Percentiles rank a stretch among this genome's conserved stretches.
Evolutionary conservation across 352 stramenopile genomes (phyloP).

Genomic region (Globisporangium camurandrum): DNA sequence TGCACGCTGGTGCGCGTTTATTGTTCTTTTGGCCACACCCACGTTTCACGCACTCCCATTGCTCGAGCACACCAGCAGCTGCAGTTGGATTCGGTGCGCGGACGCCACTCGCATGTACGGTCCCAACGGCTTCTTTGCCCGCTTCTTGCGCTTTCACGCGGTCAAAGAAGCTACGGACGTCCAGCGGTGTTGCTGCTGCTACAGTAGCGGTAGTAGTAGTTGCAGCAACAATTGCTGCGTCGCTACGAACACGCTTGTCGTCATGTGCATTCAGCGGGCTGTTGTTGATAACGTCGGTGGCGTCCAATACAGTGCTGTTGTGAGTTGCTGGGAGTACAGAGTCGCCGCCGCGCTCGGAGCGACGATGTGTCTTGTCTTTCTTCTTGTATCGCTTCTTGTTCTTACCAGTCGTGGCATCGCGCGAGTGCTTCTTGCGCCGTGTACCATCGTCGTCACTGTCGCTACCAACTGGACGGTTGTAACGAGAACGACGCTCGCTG

Average conservation of each 20-base stretch:
- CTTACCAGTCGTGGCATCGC: background rate
- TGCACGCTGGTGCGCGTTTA: conserved; percentile 51
- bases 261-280: background rate
- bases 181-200: conserved; percentile 6
- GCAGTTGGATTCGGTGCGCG: conserved; percentile 20
- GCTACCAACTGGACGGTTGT: background rate
- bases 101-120: conserved; percentile 43
- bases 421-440: background rate
- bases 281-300: no score
- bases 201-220: background rate
- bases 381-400: background rate
- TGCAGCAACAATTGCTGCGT: background rate
- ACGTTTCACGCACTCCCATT: conserved; percentile 66
- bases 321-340: no score
- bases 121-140: conserved; percentile 47
- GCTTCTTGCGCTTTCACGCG: conserved; percentile 53
- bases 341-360: no score
- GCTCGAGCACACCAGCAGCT: conserved; percentile 21
- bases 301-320: no score
- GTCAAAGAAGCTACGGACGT: conserved; percentile 60
- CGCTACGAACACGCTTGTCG: background rate
- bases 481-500: background rate
- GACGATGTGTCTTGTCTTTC: no score
- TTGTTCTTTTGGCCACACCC: conserved; percentile 62
- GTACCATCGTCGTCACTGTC: background rate